Percentiles rank a stretch among this genome's conserved stretches.
These are phyloP conservation scores for Spizellomyces punctatus DNA, from an alignment of 192 early-diverging fungal genomes.

Conservation along the genomic window DNA sequence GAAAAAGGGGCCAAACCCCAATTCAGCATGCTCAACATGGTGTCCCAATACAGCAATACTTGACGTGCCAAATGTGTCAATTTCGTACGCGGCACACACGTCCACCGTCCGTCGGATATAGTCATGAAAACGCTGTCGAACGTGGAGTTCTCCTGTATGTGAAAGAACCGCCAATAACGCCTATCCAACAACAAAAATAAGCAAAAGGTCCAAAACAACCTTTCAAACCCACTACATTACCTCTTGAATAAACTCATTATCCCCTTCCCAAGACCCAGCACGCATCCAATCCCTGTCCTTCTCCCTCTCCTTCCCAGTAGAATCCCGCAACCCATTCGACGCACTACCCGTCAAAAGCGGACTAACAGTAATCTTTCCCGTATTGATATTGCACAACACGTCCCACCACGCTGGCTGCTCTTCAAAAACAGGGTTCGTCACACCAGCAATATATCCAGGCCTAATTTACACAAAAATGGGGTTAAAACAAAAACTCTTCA, in stretches of 20 bases:
- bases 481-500: slow-evolving; percentile 1
- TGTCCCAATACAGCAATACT: slow-evolving; percentile 49
- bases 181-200: slow-evolving; percentile 32
- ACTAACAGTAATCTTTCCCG: slow-evolving; percentile 91
- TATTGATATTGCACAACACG: slow-evolving; percentile 92
- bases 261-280: slow-evolving; percentile 36
- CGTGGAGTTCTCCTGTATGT: slow-evolving; percentile 83
- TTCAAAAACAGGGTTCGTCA: slow-evolving; percentile 95
- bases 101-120: slow-evolving; percentile 85
- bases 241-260: slow-evolving; percentile 35
- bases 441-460: slow-evolving; percentile 93
- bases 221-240: not conserved
- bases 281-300: slow-evolving; percentile 43
- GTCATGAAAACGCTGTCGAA: slow-evolving; percentile 85
- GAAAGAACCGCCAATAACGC: slow-evolving; percentile 78
- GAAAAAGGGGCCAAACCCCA: slow-evolving; percentile 77
- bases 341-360: slow-evolving; percentile 51
- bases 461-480: slow-evolving; percentile 9
- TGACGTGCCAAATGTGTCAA: slow-evolving; percentile 63
- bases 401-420: slow-evolving; percentile 95
- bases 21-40: slow-evolving; percentile 41
- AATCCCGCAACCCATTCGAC: not conserved
- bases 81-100: slow-evolving; percentile 76
- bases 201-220: not conserved
- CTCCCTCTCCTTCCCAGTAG: slow-evolving; percentile 8